Evolutionary conservation across 2,329 filamentous ascomycete species (phyloP).

Genomic region (Trichoderma brevicompactum): DNA sequence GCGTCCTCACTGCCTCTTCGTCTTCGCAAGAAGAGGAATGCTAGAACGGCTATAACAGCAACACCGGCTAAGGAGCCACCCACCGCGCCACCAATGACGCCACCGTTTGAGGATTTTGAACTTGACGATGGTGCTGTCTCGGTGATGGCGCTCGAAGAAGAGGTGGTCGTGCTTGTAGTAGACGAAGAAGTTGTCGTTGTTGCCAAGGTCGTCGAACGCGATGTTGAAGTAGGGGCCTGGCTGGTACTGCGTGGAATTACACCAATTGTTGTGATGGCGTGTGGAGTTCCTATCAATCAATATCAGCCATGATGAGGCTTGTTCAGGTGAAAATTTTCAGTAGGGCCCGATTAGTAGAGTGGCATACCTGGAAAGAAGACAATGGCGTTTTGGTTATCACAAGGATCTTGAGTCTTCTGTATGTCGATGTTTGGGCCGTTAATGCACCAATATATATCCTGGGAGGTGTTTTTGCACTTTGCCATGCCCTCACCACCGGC

Average conservation of each 20-base stretch:
- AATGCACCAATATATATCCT: constrained; percentile 18
- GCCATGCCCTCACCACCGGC: constrained; percentile 16
- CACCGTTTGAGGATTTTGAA: background rate
- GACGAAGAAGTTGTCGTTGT: background rate
- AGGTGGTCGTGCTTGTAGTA: background rate
- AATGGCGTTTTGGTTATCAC: background rate
- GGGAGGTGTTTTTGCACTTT: constrained; percentile 2
- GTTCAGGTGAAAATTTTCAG: too few relatives aligned
- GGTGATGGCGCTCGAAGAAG: background rate
- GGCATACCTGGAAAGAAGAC: constrained; percentile 22
- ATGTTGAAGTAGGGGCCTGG: background rate
- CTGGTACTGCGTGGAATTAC: background rate
- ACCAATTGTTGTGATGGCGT: background rate
- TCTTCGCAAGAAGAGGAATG: constrained; percentile 1
- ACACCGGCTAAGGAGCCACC: background rate
- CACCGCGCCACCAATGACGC: constrained; percentile 8
- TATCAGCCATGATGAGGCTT: background rate
- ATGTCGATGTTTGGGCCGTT: background rate
- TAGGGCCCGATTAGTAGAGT: too few relatives aligned
- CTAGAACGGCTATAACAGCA: background rate
- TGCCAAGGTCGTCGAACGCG: background rate
- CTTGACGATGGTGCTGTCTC: background rate
- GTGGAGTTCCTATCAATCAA: background rate
- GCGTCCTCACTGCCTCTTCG: background rate
- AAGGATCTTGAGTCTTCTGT: background rate